These are phyloP conservation scores for Cymbopogon flexuosus DNA, from an alignment of 202 grass and related monocot species.

Conservation along the genomic window DNA sequence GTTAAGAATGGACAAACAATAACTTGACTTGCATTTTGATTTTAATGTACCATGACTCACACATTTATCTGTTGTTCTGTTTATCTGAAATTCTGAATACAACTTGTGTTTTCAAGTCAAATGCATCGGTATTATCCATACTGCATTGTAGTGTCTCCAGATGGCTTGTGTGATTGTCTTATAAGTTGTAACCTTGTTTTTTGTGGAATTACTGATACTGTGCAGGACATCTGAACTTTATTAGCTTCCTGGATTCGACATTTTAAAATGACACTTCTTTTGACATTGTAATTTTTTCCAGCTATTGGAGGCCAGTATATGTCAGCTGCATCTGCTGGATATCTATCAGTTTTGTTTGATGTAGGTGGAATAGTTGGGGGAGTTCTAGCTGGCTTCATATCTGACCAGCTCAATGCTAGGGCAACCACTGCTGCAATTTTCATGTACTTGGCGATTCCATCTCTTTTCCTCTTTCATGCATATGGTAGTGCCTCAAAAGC, in stretches of 20 bases:
- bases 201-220: no score
- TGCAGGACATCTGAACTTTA: no score
- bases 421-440: slow-evolving; percentile 71
- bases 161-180: neutral
- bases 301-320: slow-evolving; percentile 64
- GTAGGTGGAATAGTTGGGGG: slow-evolving; percentile 78
- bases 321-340: slow-evolving; percentile 69
- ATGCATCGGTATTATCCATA: no score
- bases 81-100: no score
- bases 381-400: slow-evolving; percentile 73
- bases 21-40: neutral
- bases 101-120: no score
- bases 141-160: neutral
- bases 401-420: slow-evolving; percentile 73
- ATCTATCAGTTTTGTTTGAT: slow-evolving; percentile 75
- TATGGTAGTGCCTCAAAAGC: slow-evolving; percentile 61
- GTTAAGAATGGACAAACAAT: neutral
- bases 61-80: neutral
- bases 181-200: neutral
- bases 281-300: slow-evolving; percentile 22
- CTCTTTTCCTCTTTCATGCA: slow-evolving; percentile 57
- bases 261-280: neutral
- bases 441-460: slow-evolving; percentile 61
- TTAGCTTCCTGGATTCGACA: neutral
- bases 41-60: neutral